Conservation (phyloP, 148 eudicot genomes). For the Vaccinium corymbosum region DNA sequence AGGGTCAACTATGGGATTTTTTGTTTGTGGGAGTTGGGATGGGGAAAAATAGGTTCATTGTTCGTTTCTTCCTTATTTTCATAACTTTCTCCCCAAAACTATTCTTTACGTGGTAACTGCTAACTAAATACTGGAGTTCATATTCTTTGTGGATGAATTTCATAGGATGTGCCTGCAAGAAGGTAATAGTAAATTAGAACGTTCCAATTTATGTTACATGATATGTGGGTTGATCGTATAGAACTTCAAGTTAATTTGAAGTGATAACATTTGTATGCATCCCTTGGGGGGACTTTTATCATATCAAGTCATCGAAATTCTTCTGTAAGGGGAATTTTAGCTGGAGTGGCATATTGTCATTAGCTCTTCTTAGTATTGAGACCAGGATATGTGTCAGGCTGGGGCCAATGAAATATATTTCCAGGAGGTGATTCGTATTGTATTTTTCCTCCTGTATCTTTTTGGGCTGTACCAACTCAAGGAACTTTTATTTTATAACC, state of each 20-base stretch:
- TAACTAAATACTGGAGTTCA: not conserved
- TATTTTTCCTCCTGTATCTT: not conserved
- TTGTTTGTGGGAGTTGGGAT: not conserved
- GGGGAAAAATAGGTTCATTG: too few species aligned
- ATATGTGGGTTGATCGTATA: not conserved
- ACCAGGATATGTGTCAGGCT: not conserved
- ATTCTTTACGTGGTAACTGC: not conserved
- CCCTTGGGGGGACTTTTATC: not conserved
- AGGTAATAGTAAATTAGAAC: not conserved
- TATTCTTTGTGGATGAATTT: not conserved
- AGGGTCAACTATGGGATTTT: not conserved
- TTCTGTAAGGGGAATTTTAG: not conserved
- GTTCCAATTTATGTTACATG: not conserved
- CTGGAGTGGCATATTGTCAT: not conserved
- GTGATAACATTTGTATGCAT: not conserved
- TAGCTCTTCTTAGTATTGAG: not conserved
- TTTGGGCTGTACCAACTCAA: not conserved
- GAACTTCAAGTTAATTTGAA: not conserved
- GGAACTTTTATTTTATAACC: not conserved
- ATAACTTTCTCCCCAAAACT: not conserved
- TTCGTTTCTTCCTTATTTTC: too few species aligned
- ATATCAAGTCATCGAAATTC: not conserved
- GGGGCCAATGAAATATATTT: not conserved
- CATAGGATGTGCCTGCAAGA: not conserved
- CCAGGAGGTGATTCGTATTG: not conserved